Percentiles rank a stretch among this genome's conserved stretches.
Evolutionary conservation across 345 rosid species (phyloP).

Genomic region (Rhizophora mangle): DNA sequence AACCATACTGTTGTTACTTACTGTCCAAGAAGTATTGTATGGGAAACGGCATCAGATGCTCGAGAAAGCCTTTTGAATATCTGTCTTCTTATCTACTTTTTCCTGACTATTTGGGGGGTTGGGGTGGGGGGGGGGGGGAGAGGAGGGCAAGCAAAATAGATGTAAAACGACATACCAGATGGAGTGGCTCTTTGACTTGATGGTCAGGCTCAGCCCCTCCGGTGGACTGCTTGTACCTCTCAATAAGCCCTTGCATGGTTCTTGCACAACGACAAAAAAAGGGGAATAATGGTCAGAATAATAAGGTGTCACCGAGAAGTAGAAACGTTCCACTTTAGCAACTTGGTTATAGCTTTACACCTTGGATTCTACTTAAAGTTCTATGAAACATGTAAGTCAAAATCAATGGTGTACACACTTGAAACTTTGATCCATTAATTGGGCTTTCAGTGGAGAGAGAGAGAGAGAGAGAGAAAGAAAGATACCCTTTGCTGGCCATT

Average conservation of each 20-base stretch:
- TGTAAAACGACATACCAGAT: conserved; percentile 27
- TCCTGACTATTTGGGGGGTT: not conserved
- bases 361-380: not conserved
- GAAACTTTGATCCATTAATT: not conserved
- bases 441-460: not conserved
- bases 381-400: not conserved
- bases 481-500: conserved; percentile 78
- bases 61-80: not conserved
- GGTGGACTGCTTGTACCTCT: conserved; percentile 37
- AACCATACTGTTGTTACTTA: too few species aligned
- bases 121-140: too few species aligned
- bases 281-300: too few species aligned
- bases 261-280: conserved; percentile 11
- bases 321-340: too few species aligned
- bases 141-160: too few species aligned
- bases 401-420: not conserved
- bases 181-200: conserved; percentile 18
- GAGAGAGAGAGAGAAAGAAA: not conserved
- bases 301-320: too few species aligned
- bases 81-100: not conserved
- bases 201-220: conserved; percentile 31
- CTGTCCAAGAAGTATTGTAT: too few species aligned
- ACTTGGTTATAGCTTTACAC: too few species aligned
- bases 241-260: conserved; percentile 41
- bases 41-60: conserved; percentile 4